Evolutionary conservation across 805 yeast genomes (phyloP).

Genomic region (Komagataella pseudopastoris): DNA sequence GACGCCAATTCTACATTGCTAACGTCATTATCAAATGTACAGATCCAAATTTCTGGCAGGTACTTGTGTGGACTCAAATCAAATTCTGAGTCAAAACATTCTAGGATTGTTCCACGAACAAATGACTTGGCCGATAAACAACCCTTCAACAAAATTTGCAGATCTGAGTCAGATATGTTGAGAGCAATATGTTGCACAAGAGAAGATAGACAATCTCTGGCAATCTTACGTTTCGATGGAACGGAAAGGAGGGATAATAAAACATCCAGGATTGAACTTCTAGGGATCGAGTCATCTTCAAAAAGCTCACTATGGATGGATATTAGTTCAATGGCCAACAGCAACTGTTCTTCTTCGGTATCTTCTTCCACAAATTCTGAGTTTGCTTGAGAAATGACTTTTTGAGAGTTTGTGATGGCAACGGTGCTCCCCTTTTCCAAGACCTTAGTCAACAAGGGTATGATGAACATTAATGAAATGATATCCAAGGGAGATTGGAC

Average conservation of each 20-base stretch:
- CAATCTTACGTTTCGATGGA: slow-evolving; percentile 66
- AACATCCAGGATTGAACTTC: slow-evolving; percentile 47
- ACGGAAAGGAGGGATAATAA: slow-evolving; percentile 55
- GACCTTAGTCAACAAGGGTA: slow-evolving; percentile 63
- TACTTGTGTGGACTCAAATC: slow-evolving; percentile 35
- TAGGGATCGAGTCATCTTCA: slow-evolving; percentile 53
- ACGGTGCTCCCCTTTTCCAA: slow-evolving; percentile 51
- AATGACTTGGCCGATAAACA: slow-evolving; percentile 49
- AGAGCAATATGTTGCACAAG: slow-evolving; percentile 67
- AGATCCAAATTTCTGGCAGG: slow-evolving; percentile 65
- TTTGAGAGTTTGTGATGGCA: slow-evolving; percentile 38
- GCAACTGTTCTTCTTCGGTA: slow-evolving; percentile 77
- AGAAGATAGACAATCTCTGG: slow-evolving; percentile 73
- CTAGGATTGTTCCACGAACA: slow-evolving; percentile 70
- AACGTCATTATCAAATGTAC: slow-evolving; percentile 60
- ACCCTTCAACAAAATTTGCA: slow-evolving; percentile 40
- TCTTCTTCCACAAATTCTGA: slow-evolving; percentile 71
- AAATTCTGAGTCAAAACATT: slow-evolving; percentile 77
- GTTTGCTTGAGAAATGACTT: slow-evolving; percentile 30
- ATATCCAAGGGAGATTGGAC: slow-evolving; percentile 63
- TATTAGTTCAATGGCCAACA: slow-evolving; percentile 65
- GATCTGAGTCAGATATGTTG: slow-evolving; percentile 41
- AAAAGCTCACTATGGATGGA: slow-evolving; percentile 57
- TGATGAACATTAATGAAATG: slow-evolving; percentile 52
- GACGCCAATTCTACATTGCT: slow-evolving; percentile 50